Evolutionary conservation across 129 eudicot species (phyloP), one percentile per base, ranked within the genome.

Genomic region (Chrysanthemum makinoi): DNA sequence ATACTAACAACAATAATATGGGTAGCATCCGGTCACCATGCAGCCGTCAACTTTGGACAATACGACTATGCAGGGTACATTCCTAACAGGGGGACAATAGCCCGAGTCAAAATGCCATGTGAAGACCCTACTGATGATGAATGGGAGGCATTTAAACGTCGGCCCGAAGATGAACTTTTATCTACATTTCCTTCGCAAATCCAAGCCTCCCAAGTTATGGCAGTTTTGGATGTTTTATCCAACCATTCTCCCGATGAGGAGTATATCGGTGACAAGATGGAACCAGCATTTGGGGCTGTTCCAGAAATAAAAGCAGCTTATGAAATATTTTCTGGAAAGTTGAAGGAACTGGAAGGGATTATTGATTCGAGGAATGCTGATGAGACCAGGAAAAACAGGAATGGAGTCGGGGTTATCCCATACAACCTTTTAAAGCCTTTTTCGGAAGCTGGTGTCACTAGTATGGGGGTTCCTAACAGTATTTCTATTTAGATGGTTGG

Each of bases 41-140:
- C 96, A 0, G 91, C 98, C 0, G 98, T 92, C 66, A 92, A 92
- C 83, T 92, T 92, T 30, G 96, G 98, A n/a, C 96, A 92, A 52
- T 92, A 87, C 59, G 84, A 80, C 51, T 92, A 50, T 22, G 98
- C 83, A 0, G 98, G 88, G 1, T 92, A 92, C 52, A 79, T 92
- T 56, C 98, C 96, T 1, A 92, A 89, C 65, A 76, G 98, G 77
- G 85, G 91, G 13, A 86, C 98, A 6, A 87, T 83, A 33, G 86
- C 92, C 17, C 75, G 98, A 50, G 81, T 77, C 14, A 85, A 79
- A 0, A 87, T 93, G 90, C 95, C 96, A 19, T 68, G 77, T 15
- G 98, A 93, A 63, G 88, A 93, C 62, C 91, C 92, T 3, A 85
- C 76, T 0, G 90, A 80, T 0, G 86, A 82, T 20, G 83, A 82